Conservation (phyloP, 306 rosid genomes). For the Vicia sativa region DNA sequence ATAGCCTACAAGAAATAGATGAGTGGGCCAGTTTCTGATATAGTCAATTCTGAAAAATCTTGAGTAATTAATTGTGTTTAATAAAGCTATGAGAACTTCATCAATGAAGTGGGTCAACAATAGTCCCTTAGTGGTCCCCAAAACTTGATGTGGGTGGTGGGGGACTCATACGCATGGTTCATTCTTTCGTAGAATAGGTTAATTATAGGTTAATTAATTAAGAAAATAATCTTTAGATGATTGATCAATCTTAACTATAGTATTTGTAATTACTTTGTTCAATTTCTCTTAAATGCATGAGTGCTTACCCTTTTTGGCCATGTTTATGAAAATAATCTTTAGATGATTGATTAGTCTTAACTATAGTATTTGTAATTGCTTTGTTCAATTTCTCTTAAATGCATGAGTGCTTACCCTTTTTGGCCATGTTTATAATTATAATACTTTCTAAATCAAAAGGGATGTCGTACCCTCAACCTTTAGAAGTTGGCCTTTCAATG, state of each 20-base stretch:
- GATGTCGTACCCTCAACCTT: too few relatives aligned
- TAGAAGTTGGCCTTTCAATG: too few relatives aligned
- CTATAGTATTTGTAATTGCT: too few relatives aligned
- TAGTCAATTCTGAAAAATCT: constrained; percentile 41
- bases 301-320: neutral
- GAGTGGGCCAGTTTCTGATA: constrained; percentile 45
- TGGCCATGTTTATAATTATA: constrained; percentile 1
- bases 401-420: too few relatives aligned
- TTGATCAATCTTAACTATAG: too few relatives aligned
- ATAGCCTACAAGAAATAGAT: neutral
- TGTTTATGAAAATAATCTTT: too few relatives aligned
- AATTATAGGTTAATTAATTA: too few relatives aligned
- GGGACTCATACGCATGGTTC: constrained; percentile 32
- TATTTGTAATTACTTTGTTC: too few relatives aligned
- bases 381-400: too few relatives aligned
- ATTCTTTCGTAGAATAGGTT: constrained; percentile 26
- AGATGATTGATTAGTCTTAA: too few relatives aligned
- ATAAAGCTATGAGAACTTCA: constrained; percentile 49
- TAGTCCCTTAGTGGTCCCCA: constrained; percentile 45
- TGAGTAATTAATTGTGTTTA: constrained; percentile 39
- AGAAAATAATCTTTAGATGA: too few relatives aligned
- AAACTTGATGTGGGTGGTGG: constrained; percentile 35
- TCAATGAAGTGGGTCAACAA: constrained; percentile 53
- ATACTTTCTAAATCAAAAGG: neutral
- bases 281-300: neutral